These are phyloP conservation scores for Solanum tarapatanum DNA, from an alignment of 257 asterid species.

Conservation along the genomic window DNA sequence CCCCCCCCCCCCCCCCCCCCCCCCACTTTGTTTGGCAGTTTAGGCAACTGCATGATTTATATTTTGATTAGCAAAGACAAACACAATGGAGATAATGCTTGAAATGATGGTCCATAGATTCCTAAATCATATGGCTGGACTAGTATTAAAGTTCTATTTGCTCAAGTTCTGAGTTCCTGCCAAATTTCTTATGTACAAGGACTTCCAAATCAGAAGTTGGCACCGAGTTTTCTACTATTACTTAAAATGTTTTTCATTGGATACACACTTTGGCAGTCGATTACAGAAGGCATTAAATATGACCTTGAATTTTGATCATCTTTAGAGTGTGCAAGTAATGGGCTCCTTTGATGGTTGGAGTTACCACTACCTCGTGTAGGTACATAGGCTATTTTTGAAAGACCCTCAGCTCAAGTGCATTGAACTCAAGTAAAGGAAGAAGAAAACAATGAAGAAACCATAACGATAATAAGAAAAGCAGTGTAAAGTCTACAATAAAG, in stretches of 20 bases:
- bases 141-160: neutral
- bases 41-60: neutral
- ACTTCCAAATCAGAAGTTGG: neutral
- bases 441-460: neutral
- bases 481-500: neutral
- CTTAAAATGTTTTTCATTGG: neutral
- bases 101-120: neutral
- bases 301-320: neutral
- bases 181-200: neutral
- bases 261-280: neutral
- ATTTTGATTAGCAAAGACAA: neutral
- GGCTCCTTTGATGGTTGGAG: conserved; percentile 93
- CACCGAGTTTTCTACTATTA: neutral
- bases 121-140: neutral
- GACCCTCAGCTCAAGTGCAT: neutral
- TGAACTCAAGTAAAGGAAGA: neutral
- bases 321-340: conserved; percentile 84
- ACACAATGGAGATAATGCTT: neutral
- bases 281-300: neutral
- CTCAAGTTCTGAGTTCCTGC: neutral
- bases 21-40: neutral
- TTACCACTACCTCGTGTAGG: neutral
- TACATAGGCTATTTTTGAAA: neutral
- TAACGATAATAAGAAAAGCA: neutral
- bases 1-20: no score